A percentile compares a stretch with the other conserved stretches of the same genome.
These are phyloP conservation scores for Cynara cardunculus DNA, from an alignment of 129 eudicot species.

Conservation along the genomic window DNA sequence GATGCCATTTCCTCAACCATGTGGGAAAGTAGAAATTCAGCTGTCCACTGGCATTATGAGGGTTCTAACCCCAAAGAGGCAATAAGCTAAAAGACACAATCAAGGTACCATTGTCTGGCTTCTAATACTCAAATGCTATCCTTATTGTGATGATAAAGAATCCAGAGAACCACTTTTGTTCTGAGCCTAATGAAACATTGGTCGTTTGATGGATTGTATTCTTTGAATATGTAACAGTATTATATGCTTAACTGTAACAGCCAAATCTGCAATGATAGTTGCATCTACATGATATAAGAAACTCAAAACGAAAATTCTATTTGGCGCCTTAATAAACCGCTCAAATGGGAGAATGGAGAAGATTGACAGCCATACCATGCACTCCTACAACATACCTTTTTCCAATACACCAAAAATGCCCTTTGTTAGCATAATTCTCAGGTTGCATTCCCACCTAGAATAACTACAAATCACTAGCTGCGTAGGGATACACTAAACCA, in stretches of 20 bases:
- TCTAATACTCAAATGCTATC: background rate
- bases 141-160: background rate
- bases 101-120: background rate
- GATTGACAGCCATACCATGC: background rate
- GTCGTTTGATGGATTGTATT: background rate
- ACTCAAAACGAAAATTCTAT: background rate
- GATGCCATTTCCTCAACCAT: constrained; percentile 61
- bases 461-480: background rate
- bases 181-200: background rate
- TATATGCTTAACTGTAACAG: background rate
- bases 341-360: too few relatives aligned
- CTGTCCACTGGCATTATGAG: constrained; percentile 13
- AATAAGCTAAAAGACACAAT: constrained; percentile 3
- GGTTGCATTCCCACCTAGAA: background rate
- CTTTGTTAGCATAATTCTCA: background rate
- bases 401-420: background rate
- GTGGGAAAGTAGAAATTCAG: background rate
- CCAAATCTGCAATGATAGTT: background rate
- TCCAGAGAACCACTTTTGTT: background rate
- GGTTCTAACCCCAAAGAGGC: background rate
- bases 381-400: background rate
- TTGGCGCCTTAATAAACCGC: background rate
- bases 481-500: background rate
- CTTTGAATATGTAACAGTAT: background rate
- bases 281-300: background rate